phyloP scores from a whole-genome alignment of 2,329 filamentous ascomycete genomes.

The Chalara sp. region DNA sequence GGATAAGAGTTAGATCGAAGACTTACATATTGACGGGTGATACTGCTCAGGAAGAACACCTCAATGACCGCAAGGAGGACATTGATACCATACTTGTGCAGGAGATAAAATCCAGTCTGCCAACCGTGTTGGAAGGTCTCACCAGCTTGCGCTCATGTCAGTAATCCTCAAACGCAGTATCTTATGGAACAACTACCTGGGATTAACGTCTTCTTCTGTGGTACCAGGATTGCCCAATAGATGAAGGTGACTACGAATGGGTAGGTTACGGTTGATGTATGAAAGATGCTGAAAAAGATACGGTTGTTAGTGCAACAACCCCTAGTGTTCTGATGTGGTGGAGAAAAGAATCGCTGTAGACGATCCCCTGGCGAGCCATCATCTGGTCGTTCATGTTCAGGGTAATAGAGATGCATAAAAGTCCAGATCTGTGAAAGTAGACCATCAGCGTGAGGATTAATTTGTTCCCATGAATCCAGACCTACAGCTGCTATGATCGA shows the following conservation, averaged over 20 bases:
- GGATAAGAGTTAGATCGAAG: not conserved
- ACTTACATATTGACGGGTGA: slow-evolving; percentile 24
- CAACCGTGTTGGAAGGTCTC: too few relatives aligned
- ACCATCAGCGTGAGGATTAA: not conserved
- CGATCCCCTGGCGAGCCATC: slow-evolving; percentile 5
- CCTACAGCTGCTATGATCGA: slow-evolving; percentile 25
- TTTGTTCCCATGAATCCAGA: not conserved
- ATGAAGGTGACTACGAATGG: slow-evolving; percentile 24
- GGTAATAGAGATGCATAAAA: slow-evolving; percentile 27
- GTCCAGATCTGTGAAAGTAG: slow-evolving; percentile 22
- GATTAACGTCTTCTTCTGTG: slow-evolving; percentile 14
- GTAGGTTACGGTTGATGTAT: slow-evolving; percentile 22
- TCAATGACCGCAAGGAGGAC: slow-evolving; percentile 25
- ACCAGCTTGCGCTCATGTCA: too few relatives aligned
- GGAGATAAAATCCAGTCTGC: slow-evolving; percentile 15
- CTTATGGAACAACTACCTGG: slow-evolving; percentile 11
- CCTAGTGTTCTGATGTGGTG: slow-evolving; percentile 16
- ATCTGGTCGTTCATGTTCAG: slow-evolving; percentile 17
- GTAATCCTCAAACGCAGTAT: too few relatives aligned
- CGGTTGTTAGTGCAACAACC: slow-evolving; percentile 13
- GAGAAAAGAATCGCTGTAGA: slow-evolving; percentile 18
- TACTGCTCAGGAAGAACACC: slow-evolving; percentile 25
- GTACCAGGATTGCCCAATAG: slow-evolving; percentile 25
- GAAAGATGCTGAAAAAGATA: slow-evolving; percentile 27
- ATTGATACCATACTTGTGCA: slow-evolving; percentile 22